A percentile compares a stretch with the other conserved stretches of the same genome.
phyloP scores from a whole-genome alignment of 768 basidiomycete species.

The Mrakia hoshinonis region DNA sequence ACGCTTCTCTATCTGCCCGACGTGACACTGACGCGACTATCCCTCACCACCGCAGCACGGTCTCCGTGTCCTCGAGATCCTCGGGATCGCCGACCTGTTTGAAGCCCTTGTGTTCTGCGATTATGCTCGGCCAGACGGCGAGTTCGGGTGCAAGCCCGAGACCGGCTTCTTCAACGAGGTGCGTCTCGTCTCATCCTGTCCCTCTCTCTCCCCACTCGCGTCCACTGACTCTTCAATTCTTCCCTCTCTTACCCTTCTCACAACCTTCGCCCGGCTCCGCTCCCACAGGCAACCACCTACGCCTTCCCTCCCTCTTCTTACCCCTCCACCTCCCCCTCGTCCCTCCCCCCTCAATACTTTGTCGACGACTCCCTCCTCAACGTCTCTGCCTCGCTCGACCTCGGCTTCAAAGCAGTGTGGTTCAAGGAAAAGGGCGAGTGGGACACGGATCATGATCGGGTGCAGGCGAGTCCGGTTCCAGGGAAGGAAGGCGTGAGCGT shows the following conservation, averaged over 20 bases:
- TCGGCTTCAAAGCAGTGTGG: conserved; percentile 18
- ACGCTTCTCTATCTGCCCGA: neutral
- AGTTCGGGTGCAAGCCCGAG: conserved; percentile 77
- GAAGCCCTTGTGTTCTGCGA: conserved; percentile 71
- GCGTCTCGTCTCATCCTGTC: conserved; percentile 23
- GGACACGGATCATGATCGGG: conserved; percentile 50
- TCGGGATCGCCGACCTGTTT: conserved; percentile 62
- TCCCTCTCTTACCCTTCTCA: neutral
- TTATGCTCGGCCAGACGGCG: conserved; percentile 48
- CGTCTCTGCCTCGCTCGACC: conserved; percentile 21
- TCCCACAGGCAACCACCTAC: conserved; percentile 11
- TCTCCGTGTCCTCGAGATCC: conserved; percentile 63
- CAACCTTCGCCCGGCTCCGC: neutral
- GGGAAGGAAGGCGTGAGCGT: neutral
- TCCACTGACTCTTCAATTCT: neutral
- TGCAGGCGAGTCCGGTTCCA: conserved; percentile 34
- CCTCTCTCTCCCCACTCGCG: neutral
- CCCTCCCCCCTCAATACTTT: conserved; percentile 21
- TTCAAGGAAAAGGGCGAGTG: conserved; percentile 32
- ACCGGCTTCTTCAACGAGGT: conserved; percentile 60
- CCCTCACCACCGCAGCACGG: conserved; percentile 54
- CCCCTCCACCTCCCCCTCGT: neutral
- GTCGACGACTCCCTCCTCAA: conserved; percentile 30
- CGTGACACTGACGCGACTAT: too few species aligned
- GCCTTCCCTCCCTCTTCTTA: neutral